A percentile compares a stretch with the other conserved stretches of the same genome.
phyloP scores from a whole-genome alignment of 768 basidiomycete genomes.

The Tulasnella calospora region DNA sequence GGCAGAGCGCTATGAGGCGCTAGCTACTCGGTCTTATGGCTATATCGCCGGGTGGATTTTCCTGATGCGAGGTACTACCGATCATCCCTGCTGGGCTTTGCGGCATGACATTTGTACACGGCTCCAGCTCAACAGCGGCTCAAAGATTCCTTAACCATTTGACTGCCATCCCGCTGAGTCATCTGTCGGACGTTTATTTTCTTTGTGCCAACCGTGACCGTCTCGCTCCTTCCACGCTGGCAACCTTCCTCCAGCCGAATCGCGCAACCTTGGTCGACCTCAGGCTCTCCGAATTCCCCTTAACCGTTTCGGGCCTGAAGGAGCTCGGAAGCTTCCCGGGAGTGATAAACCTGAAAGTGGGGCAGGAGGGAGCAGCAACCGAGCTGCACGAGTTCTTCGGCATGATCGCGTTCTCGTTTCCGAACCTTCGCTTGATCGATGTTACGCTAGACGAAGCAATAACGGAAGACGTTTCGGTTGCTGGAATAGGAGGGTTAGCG shows the following conservation, averaged over 20 bases:
- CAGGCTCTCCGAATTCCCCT: not conserved
- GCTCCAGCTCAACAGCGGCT: not conserved
- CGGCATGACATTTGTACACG: not conserved
- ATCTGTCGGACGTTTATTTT: not conserved
- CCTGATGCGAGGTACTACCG: not conserved
- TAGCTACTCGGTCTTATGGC: no score
- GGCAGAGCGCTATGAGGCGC: no score
- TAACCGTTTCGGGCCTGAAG: not conserved
- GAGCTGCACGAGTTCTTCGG: not conserved
- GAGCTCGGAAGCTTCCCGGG: not conserved
- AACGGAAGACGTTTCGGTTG: not conserved
- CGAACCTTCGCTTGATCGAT: not conserved
- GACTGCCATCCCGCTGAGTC: not conserved
- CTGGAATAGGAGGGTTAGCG: not conserved
- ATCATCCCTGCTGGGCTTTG: not conserved
- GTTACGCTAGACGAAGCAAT: not conserved
- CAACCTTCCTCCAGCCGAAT: not conserved
- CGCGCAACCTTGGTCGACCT: not conserved
- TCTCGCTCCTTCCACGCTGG: not conserved
- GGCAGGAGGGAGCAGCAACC: not conserved
- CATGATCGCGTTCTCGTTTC: not conserved
- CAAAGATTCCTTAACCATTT: not conserved
- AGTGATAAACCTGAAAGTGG: not conserved
- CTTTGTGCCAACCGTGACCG: no score
- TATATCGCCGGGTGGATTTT: no score